Evolutionary conservation across 169 alveolate genomes (phyloP).

Genomic region (Perkinsus olseni): DNA sequence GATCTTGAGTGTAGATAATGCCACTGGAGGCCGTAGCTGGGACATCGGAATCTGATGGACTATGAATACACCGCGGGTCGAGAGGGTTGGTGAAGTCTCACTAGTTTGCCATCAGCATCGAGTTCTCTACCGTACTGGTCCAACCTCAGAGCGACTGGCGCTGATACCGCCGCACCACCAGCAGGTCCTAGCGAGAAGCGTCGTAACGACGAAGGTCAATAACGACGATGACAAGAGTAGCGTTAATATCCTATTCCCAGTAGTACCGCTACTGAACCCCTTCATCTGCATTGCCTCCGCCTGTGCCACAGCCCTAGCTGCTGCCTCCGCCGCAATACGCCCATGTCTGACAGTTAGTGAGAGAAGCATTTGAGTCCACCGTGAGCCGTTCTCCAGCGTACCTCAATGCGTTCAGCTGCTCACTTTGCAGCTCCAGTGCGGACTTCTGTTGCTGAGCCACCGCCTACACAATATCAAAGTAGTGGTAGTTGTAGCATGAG

Average conservation of each 20-base stretch:
- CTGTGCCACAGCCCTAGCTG: not conserved
- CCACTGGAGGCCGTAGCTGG: not conserved
- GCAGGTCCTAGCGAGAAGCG: not conserved
- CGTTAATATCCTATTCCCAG: not conserved
- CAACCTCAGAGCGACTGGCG: not conserved
- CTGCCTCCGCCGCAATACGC: not conserved
- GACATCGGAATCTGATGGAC: not conserved
- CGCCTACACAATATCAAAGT: not conserved
- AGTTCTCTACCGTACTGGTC: not conserved
- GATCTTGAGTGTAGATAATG: not conserved
- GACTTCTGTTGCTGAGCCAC: not conserved
- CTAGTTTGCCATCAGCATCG: not conserved
- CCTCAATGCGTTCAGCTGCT: not conserved
- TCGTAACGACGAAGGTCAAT: not conserved
- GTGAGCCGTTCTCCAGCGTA: not conserved
- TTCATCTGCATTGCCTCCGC: not conserved
- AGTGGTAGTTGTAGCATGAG: too few relatives aligned
- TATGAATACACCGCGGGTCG: not conserved
- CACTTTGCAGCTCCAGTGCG: not conserved
- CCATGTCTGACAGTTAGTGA: not conserved
- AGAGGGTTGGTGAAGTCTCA: too few relatives aligned
- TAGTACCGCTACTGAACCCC: not conserved
- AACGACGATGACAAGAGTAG: too few relatives aligned
- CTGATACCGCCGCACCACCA: not conserved
- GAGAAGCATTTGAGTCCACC: not conserved